Conservation (phyloP, 352 stramenopile species). For the Pythium apleroticum region DNA sequence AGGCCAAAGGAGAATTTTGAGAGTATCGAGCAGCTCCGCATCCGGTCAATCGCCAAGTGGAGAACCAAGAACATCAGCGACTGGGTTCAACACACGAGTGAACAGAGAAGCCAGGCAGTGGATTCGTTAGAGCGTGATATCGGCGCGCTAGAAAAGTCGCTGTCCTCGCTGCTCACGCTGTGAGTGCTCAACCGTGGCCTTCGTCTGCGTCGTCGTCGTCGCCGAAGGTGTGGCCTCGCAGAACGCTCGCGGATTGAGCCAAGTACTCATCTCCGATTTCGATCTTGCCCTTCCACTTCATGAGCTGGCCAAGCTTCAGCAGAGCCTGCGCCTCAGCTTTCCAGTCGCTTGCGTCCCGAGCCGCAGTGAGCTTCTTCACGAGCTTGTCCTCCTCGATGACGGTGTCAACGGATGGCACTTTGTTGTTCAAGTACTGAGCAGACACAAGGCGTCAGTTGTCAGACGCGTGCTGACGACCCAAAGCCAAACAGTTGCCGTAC, state of each 20-base stretch:
- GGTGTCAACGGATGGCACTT: constrained; percentile 67
- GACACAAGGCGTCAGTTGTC: neutral
- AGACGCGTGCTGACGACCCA: neutral
- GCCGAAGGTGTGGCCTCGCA: constrained; percentile 58
- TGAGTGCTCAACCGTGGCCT: neutral
- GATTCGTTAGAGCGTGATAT: constrained; percentile 17
- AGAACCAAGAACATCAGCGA: constrained; percentile 16
- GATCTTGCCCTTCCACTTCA: constrained; percentile 66
- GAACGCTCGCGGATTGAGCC: constrained; percentile 48
- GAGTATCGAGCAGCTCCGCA: constrained; percentile 20
- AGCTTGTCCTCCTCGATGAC: constrained; percentile 77
- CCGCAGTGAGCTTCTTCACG: constrained; percentile 46
- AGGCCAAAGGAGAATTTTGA: constrained; percentile 22
- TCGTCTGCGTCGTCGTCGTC: constrained; percentile 27
- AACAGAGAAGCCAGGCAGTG: constrained; percentile 9
- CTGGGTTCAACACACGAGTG: constrained; percentile 13
- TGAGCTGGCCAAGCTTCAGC: constrained; percentile 69
- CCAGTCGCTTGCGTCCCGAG: constrained; percentile 47
- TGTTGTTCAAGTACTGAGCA: constrained; percentile 74
- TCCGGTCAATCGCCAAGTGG: constrained; percentile 23
- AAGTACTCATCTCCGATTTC: constrained; percentile 52
- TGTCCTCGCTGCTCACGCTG: constrained; percentile 1
- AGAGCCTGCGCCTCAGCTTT: constrained; percentile 63
- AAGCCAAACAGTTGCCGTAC: constrained; percentile 29
- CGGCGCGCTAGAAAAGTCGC: constrained; percentile 11